phyloP scores from a whole-genome alignment of 2,329 filamentous ascomycete species.

The Nigrograna mackinnonii region DNA sequence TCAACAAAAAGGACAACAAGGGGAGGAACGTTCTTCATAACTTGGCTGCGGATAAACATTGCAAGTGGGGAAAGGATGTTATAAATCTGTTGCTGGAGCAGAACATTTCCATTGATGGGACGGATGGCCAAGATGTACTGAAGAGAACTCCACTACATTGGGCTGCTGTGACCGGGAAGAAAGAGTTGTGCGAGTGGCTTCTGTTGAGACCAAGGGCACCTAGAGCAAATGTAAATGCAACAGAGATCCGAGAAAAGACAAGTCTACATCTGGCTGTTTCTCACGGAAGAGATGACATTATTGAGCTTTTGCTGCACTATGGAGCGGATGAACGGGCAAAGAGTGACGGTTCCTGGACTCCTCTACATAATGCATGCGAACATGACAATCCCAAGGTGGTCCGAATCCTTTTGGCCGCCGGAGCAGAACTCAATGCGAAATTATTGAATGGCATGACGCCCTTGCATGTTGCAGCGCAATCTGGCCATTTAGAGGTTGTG shows the following conservation, averaged over 20 bases:
- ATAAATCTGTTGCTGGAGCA: slow-evolving; percentile 45
- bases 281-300: slow-evolving; percentile 39
- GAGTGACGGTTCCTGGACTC: slow-evolving; percentile 38
- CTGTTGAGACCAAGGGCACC: slow-evolving; percentile 34
- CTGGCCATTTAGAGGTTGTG: slow-evolving; percentile 40
- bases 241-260: slow-evolving; percentile 39
- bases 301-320: slow-evolving; percentile 32
- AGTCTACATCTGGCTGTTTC: slow-evolving; percentile 37
- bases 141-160: slow-evolving; percentile 60
- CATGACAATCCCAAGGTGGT: slow-evolving; percentile 36
- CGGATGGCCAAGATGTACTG: slow-evolving; percentile 45
- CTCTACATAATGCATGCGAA: slow-evolving; percentile 39
- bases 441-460: slow-evolving; percentile 40
- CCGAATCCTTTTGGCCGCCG: slow-evolving; percentile 27
- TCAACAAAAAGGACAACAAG: slow-evolving; percentile 40
- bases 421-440: slow-evolving; percentile 37
- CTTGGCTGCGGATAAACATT: slow-evolving; percentile 45
- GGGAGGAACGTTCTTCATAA: slow-evolving; percentile 41
- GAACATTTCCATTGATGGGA: slow-evolving; percentile 45
- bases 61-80: slow-evolving; percentile 52
- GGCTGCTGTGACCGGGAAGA: slow-evolving; percentile 61
- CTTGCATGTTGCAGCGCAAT: slow-evolving; percentile 40
- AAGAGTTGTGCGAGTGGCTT: slow-evolving; percentile 53
- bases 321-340: slow-evolving; percentile 35
- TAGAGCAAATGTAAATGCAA: slow-evolving; percentile 35